phyloP scores from a whole-genome alignment of 129 eudicot genomes.

The Pseudognaphalium luteoalbum region DNA sequence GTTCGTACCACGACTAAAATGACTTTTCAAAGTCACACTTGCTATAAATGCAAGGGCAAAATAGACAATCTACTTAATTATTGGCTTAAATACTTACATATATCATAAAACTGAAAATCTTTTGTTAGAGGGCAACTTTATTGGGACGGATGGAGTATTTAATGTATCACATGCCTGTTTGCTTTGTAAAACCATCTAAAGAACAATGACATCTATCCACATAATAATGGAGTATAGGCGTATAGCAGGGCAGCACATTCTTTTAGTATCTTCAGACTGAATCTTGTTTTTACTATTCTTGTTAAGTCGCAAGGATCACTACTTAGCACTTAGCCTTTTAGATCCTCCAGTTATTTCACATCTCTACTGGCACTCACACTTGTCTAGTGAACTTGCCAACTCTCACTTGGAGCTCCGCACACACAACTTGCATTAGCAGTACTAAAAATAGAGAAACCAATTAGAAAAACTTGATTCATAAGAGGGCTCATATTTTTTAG shows the following conservation, averaged over 20 bases:
- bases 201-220: conserved; percentile 6
- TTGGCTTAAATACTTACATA: too few relatives aligned
- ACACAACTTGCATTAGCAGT: too few relatives aligned
- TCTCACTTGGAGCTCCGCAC: not conserved
- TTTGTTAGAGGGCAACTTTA: too few relatives aligned
- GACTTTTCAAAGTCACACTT: too few relatives aligned
- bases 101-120: too few relatives aligned
- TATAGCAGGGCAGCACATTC: not conserved
- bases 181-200: not conserved
- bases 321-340: not conserved
- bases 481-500: conserved; percentile 7
- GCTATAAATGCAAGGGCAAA: too few relatives aligned
- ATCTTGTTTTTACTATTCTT: not conserved
- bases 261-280: not conserved
- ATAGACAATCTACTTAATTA: too few relatives aligned
- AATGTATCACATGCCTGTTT: not conserved
- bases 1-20: too few relatives aligned
- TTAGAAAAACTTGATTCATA: not conserved
- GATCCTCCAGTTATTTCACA: not conserved
- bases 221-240: not conserved
- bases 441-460: not conserved
- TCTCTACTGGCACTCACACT: not conserved
- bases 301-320: not conserved
- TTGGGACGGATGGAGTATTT: not conserved
- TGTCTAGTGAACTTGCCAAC: not conserved